These are phyloP conservation scores for Diaporthe amygdali DNA, from an alignment of 2,329 filamentous ascomycete genomes.

Conservation along the genomic window DNA sequence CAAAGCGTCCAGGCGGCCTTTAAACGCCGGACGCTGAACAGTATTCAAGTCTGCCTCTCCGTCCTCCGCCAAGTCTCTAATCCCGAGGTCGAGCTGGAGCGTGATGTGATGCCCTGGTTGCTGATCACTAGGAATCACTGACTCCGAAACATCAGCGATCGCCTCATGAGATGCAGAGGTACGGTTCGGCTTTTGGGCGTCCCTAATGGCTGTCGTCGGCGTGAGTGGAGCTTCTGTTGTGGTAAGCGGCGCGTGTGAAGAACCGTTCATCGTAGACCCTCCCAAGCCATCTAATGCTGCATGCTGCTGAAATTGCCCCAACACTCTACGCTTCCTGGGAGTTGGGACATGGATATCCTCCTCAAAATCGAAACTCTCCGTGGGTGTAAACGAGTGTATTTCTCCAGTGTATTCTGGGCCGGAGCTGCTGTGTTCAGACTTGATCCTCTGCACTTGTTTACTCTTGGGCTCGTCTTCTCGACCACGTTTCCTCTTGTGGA, in stretches of 20 bases:
- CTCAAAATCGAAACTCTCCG: constrained; percentile 68
- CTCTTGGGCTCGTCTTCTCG: constrained; percentile 27
- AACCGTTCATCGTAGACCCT: neutral
- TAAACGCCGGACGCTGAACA: constrained; percentile 1
- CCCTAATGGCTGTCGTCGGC: neutral
- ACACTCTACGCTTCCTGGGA: constrained; percentile 40
- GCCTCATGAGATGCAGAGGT: neutral
- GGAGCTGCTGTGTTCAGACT: constrained; percentile 45
- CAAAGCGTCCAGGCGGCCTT: constrained; percentile 16
- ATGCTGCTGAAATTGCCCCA: neutral
- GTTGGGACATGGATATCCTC: constrained; percentile 51
- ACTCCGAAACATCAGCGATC: constrained; percentile 17
- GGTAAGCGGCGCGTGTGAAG: neutral
- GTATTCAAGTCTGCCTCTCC: neutral
- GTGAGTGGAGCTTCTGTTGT: neutral
- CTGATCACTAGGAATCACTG: neutral
- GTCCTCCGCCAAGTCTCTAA: constrained; percentile 22
- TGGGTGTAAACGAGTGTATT: constrained; percentile 39
- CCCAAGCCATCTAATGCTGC: neutral
- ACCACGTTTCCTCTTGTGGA: constrained; percentile 53
- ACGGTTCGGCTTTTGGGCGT: neutral
- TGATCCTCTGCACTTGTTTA: constrained; percentile 42
- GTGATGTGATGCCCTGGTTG: neutral
- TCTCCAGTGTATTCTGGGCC: constrained; percentile 35
- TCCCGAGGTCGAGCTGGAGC: constrained; percentile 8